Evolutionary conservation across 345 rosid genomes (phyloP), one percentile per base, ranked within the genome.

Genomic region (Ailanthus altissimus): DNA sequence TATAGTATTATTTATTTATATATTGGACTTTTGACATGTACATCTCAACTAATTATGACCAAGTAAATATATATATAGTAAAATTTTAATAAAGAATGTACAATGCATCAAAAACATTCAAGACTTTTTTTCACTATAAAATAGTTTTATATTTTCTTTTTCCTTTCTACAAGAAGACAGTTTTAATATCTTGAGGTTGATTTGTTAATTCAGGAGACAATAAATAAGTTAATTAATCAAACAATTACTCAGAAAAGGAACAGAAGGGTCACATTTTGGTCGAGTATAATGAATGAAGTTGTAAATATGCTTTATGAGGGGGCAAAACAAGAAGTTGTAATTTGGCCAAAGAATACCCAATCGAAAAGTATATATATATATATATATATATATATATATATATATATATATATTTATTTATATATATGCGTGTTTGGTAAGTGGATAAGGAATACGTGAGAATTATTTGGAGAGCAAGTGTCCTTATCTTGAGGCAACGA

Each of bases 361-460:
- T 46, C 26, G 57, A 63, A 73, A 83, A 76, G 81, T 75, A 49
- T 70, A n/a, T n/a, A n/a, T n/a, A n/a, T n/a, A n/a, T n/a, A n/a
- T n/a, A n/a, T n/a, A n/a, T n/a, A n/a, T n/a, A n/a, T n/a, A n/a
- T n/a, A n/a, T n/a, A n/a, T n/a, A n/a, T n/a, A n/a, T n/a, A n/a
- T n/a, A n/a, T n/a, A n/a, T n/a, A n/a, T n/a, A n/a, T n/a, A n/a
- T n/a, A n/a, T n/a, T n/a, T n/a, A n/a, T n/a, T n/a, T n/a, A n/a
- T n/a, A n/a, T n/a, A n/a, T n/a, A 26, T 32, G 21, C 6, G 16
- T 36, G 72, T 75, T 72, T 68, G 77, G 81, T 72, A 62, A 74
- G 54, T 67, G 74, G 85, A 84, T 77, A 49, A 84, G 80, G 80
- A 79, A 57, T 78, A 73, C 84, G 81, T 81, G 77, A 76, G 80